Evolutionary conservation across 441 rosid genomes (phyloP).

Genomic region (Jatropha podagrica): DNA sequence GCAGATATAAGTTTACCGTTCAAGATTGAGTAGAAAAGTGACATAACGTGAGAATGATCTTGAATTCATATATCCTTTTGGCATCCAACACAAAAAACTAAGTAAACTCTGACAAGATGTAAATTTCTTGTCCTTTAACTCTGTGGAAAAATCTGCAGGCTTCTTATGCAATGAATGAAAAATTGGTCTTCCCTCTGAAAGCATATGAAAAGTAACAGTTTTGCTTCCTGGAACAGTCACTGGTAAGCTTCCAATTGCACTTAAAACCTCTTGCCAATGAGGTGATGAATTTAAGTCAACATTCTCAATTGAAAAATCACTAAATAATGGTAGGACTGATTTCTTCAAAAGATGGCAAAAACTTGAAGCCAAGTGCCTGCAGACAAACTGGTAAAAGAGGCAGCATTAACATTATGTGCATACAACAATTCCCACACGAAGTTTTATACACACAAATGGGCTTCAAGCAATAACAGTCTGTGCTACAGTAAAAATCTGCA

Average conservation of each 20-base stretch:
- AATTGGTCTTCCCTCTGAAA: conserved; percentile 19
- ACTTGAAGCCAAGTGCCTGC: conserved; percentile 76
- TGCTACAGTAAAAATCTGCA: conserved; percentile 1
- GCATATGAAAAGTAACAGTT: conserved; percentile 12
- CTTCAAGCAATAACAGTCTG: conserved; percentile 7
- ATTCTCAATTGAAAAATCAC: conserved; percentile 33
- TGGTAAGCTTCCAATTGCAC: conserved; percentile 45
- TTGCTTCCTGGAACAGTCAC: conserved; percentile 29
- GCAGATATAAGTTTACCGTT: conserved; percentile 51
- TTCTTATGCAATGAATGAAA: conserved; percentile 30
- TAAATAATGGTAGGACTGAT: conserved; percentile 37
- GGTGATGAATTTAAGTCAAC: conserved; percentile 45
- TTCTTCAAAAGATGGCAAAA: conserved; percentile 57
- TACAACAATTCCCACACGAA: conserved; percentile 19
- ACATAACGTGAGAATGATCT: conserved; percentile 59
- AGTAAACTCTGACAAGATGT: conserved; percentile 63
- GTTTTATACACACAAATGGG: neutral
- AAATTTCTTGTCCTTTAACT: conserved; percentile 36
- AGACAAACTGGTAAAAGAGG: conserved; percentile 67
- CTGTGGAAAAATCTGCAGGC: conserved; percentile 34
- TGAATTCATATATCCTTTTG: conserved; percentile 61
- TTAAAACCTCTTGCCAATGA: conserved; percentile 63
- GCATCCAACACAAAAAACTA: conserved; percentile 64
- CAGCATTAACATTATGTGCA: conserved; percentile 28
- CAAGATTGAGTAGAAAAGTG: conserved; percentile 63